Evolutionary conservation across 2,329 filamentous ascomycete species (phyloP), one percentile per base, ranked within the genome.

Genomic region (Sporothrix mexicana): DNA sequence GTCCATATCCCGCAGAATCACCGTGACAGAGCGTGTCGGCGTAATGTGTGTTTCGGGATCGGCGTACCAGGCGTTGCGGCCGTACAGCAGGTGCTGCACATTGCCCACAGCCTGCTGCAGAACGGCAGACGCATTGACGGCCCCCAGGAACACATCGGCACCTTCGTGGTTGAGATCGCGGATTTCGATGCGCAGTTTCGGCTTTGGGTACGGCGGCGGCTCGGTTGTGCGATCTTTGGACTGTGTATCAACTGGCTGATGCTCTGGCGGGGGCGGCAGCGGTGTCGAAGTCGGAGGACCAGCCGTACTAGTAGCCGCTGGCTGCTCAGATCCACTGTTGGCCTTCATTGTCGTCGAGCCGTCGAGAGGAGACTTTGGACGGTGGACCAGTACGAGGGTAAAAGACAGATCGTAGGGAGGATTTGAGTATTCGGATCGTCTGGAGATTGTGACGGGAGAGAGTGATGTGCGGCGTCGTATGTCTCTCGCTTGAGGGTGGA

Each of bases 1-100:
- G 66, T 84, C 85, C 88, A 97, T 94, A 76, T 90, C 85, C 43
- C 93, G 89, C 4, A 98, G 85, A 74, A 97, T 86, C 49, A 98
- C 83, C 0, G 95, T 98, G 20, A 98, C 90, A 69, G 93, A 97
- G 74, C 94, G 92, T 10, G 93, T 96, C n/a, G 88, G 85, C 55
- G 88, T 88, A 12, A 81, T 78, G 70, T 82, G 82, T 49, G 84
- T 85, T 62, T 80, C 79, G 36, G 80, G 78, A 74, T 82, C 80
- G 3, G 79, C 77, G 59, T 84, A 82, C 23, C 82, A 81, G 4
- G 78, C 76, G 66, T 84, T 83, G n/a, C 82, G 81, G 61, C 78
- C 77, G 80, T 98, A 98, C 43, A 98, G 89, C 36, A 90, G 87
- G 43, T 84, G 83, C 67, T 96, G 87, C 17, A 98, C 93, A 75